These are phyloP conservation scores for Tilletia indica DNA, from an alignment of 1,284 basidiomycete genomes.

Conservation along the genomic window DNA sequence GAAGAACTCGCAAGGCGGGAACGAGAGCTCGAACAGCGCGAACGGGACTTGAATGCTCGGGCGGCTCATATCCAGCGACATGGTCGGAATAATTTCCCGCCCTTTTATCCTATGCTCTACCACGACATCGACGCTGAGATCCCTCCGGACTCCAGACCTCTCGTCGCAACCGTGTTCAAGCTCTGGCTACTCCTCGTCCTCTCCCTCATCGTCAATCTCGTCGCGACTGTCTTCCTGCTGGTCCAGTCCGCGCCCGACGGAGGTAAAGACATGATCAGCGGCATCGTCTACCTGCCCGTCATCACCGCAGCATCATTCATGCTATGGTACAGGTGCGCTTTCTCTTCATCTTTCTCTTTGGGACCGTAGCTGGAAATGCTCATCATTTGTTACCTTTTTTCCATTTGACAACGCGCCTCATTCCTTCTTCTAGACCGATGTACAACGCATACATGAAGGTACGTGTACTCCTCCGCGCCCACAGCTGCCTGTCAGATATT, in stretches of 20 bases:
- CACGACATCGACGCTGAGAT: slow-evolving; percentile 89
- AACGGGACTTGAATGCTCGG: slow-evolving; percentile 65
- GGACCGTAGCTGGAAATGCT: no score
- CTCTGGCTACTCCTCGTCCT: slow-evolving; percentile 60
- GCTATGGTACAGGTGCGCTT: slow-evolving; percentile 64
- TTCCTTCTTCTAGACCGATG: slow-evolving; percentile 71
- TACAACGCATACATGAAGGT: slow-evolving; percentile 96
- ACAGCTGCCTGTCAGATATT: neutral
- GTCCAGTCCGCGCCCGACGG: slow-evolving; percentile 73
- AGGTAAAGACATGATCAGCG: slow-evolving; percentile 70
- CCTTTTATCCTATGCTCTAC: slow-evolving; percentile 87
- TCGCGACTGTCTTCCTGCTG: slow-evolving; percentile 84
- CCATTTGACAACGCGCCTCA: neutral
- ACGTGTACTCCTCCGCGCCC: slow-evolving; percentile 62
- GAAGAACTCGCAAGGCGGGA: slow-evolving; percentile 73
- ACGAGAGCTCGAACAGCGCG: slow-evolving; percentile 73
- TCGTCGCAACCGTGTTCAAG: slow-evolving; percentile 71
- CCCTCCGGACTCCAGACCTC: slow-evolving; percentile 72
- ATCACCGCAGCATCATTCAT: slow-evolving; percentile 80
- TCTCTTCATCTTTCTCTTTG: neutral
- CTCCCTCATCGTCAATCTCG: slow-evolving; percentile 82
- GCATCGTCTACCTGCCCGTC: slow-evolving; percentile 74
- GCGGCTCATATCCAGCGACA: slow-evolving; percentile 71
- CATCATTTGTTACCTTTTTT: no score
- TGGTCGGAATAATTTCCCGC: slow-evolving; percentile 86